Base-by-base conservation (phyloP, 2,329 filamentous ascomycete species). In the Emericellopsis cladophorae region DNA sequence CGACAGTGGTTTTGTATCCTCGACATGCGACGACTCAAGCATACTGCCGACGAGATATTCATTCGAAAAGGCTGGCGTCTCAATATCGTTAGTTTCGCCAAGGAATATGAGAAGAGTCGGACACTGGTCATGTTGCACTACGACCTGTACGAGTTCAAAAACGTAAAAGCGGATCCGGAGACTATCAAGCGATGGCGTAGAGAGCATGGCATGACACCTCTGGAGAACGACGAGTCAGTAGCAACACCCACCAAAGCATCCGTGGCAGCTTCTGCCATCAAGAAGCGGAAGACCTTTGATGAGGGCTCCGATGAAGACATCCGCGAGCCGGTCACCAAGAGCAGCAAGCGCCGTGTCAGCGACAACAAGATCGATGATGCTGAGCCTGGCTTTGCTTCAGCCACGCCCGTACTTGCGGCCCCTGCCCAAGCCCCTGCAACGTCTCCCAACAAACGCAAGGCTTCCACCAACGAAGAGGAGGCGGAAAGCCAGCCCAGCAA, bases 1-100 rank as follows among this genome's bases (percentile, higher is more conserved):
- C 70, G 73, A 43, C 74, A 78, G 58, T 78, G 77, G 52, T 78
- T 77, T 49, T 78, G 74, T 52, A 71, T 79, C 45, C 70, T 79
- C 48, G 74, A 79, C 50, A 60, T 79, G 43, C 71, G 74, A 44
- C 67, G 74, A 46, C 63, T 79, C 36, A 79, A 79, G 56, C 76
- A 76, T 49, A 70, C 73, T 6, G 74, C 74, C 23, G 67, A 77
- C 48, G 74, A 78, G 49, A 74, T 79, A 14, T 79, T 78, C 44
- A 52, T 59, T 15, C 72, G 68, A 52, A 78, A 78, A 53, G 73
- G 76, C 47, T 79, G 74, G 74, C 76, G 74, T 56, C 56, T 79
- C 40, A 79, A 79, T 46, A 68, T 78, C 15, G 54, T 72, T 46
- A 78, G 77, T 53, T 79, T 79, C 43, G 73, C 74, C 32, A 79